Evolutionary conservation across 169 alveolate genomes (phyloP).

Genomic region (Cryptosporidium andersoni): DNA sequence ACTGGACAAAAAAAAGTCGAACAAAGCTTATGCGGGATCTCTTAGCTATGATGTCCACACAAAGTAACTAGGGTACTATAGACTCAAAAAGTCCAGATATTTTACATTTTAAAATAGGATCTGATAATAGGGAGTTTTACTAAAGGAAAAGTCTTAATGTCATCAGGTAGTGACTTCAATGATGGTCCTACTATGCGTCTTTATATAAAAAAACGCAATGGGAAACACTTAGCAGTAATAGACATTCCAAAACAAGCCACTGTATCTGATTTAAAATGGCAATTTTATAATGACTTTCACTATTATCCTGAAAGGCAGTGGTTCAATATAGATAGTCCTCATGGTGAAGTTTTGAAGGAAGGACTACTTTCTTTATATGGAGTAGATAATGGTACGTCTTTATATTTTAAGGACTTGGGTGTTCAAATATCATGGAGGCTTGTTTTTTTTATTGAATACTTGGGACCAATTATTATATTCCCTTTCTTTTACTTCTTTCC

Average conservation of each 20-base stretch:
- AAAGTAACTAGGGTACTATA: too few species aligned
- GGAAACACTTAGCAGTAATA: conserved; percentile 66
- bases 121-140: too few species aligned
- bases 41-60: too few species aligned
- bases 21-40: too few species aligned
- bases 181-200: conserved; percentile 34
- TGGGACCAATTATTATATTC: conserved; percentile 96
- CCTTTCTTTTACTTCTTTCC: conserved; percentile 89
- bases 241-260: conserved; percentile 45
- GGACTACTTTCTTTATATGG: conserved; percentile 74
- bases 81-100: too few species aligned
- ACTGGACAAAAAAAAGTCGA: too few species aligned
- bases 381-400: conserved; percentile 78
- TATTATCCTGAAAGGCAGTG: conserved; percentile 85
- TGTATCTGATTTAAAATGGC: conserved; percentile 48
- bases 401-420: conserved; percentile 87
- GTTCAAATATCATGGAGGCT: conserved; percentile 96
- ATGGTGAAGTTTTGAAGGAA: conserved; percentile 73
- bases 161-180: conserved; percentile 13
- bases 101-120: too few species aligned
- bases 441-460: conserved; percentile 94
- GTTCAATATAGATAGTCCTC: conserved; percentile 78
- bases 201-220: conserved; percentile 63
- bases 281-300: conserved; percentile 72
- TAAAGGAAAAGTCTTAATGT: not conserved